Base-by-base conservation (phyloP, 139 green algal species). In the Diplosphaera chodatii region DNA sequence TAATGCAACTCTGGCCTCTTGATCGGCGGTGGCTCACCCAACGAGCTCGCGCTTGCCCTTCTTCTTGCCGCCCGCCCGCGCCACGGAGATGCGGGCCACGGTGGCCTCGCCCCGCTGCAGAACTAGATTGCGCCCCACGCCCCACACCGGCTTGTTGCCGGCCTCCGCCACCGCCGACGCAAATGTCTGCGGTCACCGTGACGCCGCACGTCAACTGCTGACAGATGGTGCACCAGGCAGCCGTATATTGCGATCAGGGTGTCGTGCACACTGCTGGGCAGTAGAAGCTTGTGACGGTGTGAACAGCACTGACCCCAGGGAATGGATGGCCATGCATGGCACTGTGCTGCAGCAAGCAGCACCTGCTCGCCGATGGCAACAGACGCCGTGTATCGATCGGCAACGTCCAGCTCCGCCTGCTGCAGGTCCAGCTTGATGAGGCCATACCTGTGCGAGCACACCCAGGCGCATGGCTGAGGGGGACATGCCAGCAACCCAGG, bases 11-110 rank as follows among this genome's bases (percentile, higher is more conserved):
- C n/a, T n/a, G n/a, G n/a, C n/a, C n/a, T n/a, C n/a, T n/a, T n/a
- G n/a, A n/a, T n/a, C n/a, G n/a, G n/a, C n/a, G n/a, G n/a, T n/a
- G n/a, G n/a, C 55, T 30, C 27, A 31, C n/a, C 59, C 59, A n/a
- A 32, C 59, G 16, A 63, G 28, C 22, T 68, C 64, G 55, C 55
- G 41, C 10, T 40, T 37, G 1, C 40, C 30, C 13, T 40, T 74
- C 30, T 55, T 74, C 30, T 40, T 27, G 25, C 18, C 30, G 48
- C 32, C 31, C 29, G 31, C 29, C 31, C 69, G 64, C 29, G 80
- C 84, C 0, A 85, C 25, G 4, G 80, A 74, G 40, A 82, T 63
- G 40, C 75, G 70, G 10, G 73, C 78, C n/a, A 78, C 16, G 2
- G 64, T 76, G 1, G 80, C 80, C 20, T 69, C 80, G 25, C 32